Evolutionary conservation across 768 basidiomycete species (phyloP), one percentile per base, ranked within the genome.

Genomic region (Tulasnella sp.): DNA sequence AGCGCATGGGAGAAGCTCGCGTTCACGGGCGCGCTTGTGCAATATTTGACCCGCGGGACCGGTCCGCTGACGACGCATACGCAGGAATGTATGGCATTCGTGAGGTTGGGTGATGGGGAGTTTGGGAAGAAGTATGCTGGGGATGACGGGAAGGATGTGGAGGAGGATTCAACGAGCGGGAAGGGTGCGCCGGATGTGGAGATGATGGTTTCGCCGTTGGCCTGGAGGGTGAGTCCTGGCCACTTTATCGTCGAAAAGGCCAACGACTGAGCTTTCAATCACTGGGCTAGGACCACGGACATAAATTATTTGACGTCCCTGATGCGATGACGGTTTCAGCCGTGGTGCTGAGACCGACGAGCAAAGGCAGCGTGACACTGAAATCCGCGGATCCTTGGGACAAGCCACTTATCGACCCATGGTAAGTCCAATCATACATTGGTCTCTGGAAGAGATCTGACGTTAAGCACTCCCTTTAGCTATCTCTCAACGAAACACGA

Each of bases 171-270:
- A 3, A 62, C 72, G n/a, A 72, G 67, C 16, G 67, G 67, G n/a
- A 37, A 47, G 32, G 64, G 68, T 29, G 67, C 67, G 29, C 74
- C 74, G 26, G 74, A 75, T 44, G 39, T 73, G 26, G 74, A 75
- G 52, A 36, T 75, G 37, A 66, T 75, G 39, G 72, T 62, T n/a
- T 69, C 67, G 52, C 52, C 52, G 22, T 29, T 70, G 69, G 52
- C 69, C 37, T 74, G 68, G 68, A 42, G 59, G 69, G 69, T 59
- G 52, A 0, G 52, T 59, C 4, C 12, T 16, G 12, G 3, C n/a
- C 14, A 14, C 5, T 59, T 52, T n/a, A 22, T 19, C 47, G 12
- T n/a, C 5, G 19, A 40, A 47, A 68, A 17, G n/a, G 7, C 22
- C 12, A 9, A 16, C 2, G 11, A 36, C 14, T 63, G 2, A 14